Evolutionary conservation across 108 stramenopile species (phyloP).

Genomic region (Fistulifera pelliculosa): DNA sequence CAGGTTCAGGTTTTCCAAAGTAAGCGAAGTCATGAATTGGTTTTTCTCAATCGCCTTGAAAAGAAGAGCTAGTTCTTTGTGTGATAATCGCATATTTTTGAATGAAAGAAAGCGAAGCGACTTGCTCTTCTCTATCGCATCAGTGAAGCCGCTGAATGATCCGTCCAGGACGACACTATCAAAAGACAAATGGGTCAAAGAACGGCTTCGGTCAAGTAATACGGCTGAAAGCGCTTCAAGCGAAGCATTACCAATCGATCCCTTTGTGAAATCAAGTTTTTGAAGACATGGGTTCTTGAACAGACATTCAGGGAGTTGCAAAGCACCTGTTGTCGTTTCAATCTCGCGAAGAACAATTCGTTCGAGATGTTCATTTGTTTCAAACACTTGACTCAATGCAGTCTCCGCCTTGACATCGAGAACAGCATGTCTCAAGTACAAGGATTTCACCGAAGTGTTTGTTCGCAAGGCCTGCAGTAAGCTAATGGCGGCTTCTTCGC

Average conservation of each 20-base stretch:
- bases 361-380: not conserved
- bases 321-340: not conserved
- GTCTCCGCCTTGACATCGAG: conserved; percentile 7
- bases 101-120: conserved; percentile 4
- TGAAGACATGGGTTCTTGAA: not conserved
- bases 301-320: not conserved
- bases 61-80: conserved; percentile 5
- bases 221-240: not conserved
- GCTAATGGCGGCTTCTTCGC: not conserved
- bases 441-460: conserved; percentile 3
- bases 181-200: too few species aligned
- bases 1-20: conserved; percentile 13
- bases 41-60: conserved; percentile 1
- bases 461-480: conserved; percentile 5
- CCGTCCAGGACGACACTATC: too few species aligned
- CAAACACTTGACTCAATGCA: not conserved
- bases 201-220: too few species aligned
- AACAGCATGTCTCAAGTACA: conserved; percentile 8
- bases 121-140: not conserved
- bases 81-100: conserved; percentile 1
- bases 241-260: not conserved
- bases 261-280: not conserved
- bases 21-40: conserved; percentile 11
- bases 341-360: conserved; percentile 6
- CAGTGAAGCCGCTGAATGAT: too few species aligned